A percentile compares a stretch with the other conserved stretches of the same genome.
These are phyloP conservation scores for Polyplosphaeria fusca DNA, from an alignment of 495 filamentous ascomycete genomes.

Conservation along the genomic window DNA sequence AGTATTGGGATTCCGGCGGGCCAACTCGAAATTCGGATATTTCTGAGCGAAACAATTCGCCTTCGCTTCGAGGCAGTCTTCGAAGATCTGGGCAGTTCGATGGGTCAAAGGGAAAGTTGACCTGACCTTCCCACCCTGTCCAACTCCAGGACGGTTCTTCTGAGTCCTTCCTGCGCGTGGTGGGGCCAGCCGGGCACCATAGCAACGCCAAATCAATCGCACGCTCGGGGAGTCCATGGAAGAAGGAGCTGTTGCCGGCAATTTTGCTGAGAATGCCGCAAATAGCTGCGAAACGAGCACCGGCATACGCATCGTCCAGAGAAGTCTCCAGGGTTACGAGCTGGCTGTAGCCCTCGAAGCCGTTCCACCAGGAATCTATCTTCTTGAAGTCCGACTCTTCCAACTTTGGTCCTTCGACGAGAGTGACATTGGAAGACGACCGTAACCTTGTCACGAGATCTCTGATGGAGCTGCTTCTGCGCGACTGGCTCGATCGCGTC, in stretches of 20 bases:
- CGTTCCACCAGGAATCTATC: constrained; percentile 11
- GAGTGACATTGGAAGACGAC: constrained; percentile 14
- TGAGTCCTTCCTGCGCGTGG: not conserved
- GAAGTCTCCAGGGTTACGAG: constrained; percentile 18
- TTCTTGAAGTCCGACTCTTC: constrained; percentile 24
- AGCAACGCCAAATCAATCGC: constrained; percentile 26
- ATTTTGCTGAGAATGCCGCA: constrained; percentile 12
- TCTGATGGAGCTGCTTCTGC: constrained; percentile 1
- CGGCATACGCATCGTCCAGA: not conserved
- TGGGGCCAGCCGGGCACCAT: constrained; percentile 20
- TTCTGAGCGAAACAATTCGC: constrained; percentile 22
- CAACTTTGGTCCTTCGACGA: not conserved
- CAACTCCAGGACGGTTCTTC: constrained; percentile 24
- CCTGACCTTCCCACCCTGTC: constrained; percentile 20
- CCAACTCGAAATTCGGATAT: constrained; percentile 18
- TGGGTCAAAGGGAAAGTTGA: constrained; percentile 30
- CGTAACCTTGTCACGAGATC: constrained; percentile 10
- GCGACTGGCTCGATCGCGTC: constrained; percentile 11
- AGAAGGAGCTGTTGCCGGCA: constrained; percentile 14
- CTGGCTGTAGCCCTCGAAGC: constrained; percentile 29
- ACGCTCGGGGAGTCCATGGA: constrained; percentile 27
- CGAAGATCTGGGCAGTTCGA: constrained; percentile 21
- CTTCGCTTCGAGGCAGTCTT: not conserved
- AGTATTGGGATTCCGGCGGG: constrained; percentile 11
- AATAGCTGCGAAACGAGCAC: constrained; percentile 8